phyloP scores from a whole-genome alignment of 352 stramenopile species.

The Globisporangium viniferum region DNA sequence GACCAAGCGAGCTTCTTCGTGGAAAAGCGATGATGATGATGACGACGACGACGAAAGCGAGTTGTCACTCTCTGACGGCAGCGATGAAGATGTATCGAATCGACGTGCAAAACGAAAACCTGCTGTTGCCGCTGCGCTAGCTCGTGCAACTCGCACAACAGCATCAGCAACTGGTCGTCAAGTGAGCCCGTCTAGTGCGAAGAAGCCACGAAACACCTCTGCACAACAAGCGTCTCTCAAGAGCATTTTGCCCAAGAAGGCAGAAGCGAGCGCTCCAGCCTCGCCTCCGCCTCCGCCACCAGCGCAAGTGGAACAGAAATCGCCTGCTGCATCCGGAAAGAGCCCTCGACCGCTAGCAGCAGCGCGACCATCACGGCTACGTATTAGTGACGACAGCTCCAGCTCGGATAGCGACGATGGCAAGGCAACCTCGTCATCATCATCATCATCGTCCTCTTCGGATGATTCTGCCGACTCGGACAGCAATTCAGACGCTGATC shows the following conservation, averaged over 20 bases:
- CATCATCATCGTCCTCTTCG: slow-evolving; percentile 33
- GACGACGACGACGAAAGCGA: slow-evolving; percentile 9
- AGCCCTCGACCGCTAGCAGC: slow-evolving; percentile 8
- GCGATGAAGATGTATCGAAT: slow-evolving; percentile 6
- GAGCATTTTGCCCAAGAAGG: neutral
- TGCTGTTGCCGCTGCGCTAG: neutral
- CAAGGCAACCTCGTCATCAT: slow-evolving; percentile 31
- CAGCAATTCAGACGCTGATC: slow-evolving; percentile 12
- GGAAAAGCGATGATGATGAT: slow-evolving; percentile 20
- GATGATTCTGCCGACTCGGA: slow-evolving; percentile 21
- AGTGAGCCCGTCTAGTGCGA: neutral
- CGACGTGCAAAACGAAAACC: slow-evolving; percentile 6
- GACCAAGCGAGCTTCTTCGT: neutral
- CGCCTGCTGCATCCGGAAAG: neutral
- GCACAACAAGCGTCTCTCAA: slow-evolving; percentile 8
- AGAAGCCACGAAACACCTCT: neutral
- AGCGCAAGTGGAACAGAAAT: slow-evolving; percentile 18
- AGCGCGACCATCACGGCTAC: slow-evolving; percentile 26
- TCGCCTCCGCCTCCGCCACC: slow-evolving; percentile 28
- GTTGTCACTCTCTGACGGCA: slow-evolving; percentile 3
- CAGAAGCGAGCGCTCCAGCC: slow-evolving; percentile 4
- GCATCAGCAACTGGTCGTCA: neutral
- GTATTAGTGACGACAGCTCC: slow-evolving; percentile 57
- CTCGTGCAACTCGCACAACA: slow-evolving; percentile 1
- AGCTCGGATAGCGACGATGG: slow-evolving; percentile 52